Percentiles rank a stretch among this genome's conserved stretches.
Conservation (phyloP, 1,284 basidiomycete species). For the Ustilago lituana region DNA sequence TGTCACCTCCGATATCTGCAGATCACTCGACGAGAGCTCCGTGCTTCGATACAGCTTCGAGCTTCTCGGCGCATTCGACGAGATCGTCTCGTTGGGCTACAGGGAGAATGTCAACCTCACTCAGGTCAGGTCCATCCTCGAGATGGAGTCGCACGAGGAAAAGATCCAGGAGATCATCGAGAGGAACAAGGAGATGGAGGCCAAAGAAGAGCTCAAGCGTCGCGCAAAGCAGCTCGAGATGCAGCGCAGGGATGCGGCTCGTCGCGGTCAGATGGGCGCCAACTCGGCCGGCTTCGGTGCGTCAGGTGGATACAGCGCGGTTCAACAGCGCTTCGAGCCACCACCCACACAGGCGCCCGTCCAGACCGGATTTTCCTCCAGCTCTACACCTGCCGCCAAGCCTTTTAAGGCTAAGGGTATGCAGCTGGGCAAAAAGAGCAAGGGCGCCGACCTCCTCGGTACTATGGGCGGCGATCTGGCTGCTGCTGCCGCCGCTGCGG, state of each 20-base stretch:
- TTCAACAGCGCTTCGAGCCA: conserved; percentile 53
- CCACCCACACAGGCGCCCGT: conserved; percentile 56
- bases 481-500: conserved; percentile 66
- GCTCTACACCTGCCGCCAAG: conserved; percentile 68
- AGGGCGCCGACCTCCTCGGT: conserved; percentile 84
- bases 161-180: conserved; percentile 99
- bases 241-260: conserved; percentile 77
- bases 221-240: conserved; percentile 98
- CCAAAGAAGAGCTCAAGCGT: conserved; percentile 98
- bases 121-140: conserved; percentile 89
- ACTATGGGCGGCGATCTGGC: conserved; percentile 74
- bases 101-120: conserved; percentile 90
- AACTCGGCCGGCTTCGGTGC: conserved; percentile 47
- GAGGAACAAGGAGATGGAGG: conserved; percentile 98
- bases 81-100: conserved; percentile 93
- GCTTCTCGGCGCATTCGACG: conserved; percentile 93
- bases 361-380: conserved; percentile 47
- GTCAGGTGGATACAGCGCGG: conserved; percentile 30
- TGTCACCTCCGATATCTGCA: conserved; percentile 85
- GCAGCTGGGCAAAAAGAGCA: conserved; percentile 96
- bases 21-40: conserved; percentile 84
- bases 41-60: conserved; percentile 94
- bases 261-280: conserved; percentile 53
- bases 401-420: conserved; percentile 95
- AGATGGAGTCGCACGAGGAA: conserved; percentile 99